Percentiles rank a stretch among this genome's conserved stretches.
These are phyloP conservation scores for Schizophyllum amplum DNA, from an alignment of 1,284 basidiomycete species.

Conservation along the genomic window DNA sequence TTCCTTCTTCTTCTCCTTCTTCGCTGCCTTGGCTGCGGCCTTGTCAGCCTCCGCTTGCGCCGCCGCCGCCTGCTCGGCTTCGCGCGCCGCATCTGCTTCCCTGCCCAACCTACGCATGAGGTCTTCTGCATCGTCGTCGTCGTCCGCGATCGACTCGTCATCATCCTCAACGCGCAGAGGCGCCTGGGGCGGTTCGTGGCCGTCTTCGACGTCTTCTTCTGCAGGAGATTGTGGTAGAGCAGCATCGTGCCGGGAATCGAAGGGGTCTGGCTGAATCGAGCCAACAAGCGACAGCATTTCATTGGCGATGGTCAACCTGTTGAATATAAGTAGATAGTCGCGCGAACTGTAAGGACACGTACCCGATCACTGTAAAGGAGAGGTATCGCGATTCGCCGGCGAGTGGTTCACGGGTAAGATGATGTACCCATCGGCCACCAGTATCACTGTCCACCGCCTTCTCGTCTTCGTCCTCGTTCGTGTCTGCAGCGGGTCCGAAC, in stretches of 20 bases:
- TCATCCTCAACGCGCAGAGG: constrained; percentile 12
- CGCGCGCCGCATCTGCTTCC: constrained; percentile 19
- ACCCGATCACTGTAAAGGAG: constrained; percentile 91
- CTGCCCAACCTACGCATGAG: constrained; percentile 28
- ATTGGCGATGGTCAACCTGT: constrained; percentile 75
- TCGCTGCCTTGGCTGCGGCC: not conserved
- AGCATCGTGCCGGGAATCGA: constrained; percentile 56
- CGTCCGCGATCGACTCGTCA: constrained; percentile 21
- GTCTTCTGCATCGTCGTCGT: constrained; percentile 31
- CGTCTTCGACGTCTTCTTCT: not conserved
- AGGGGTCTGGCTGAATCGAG: constrained; percentile 82
- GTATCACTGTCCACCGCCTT: constrained; percentile 27
- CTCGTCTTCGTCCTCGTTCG: constrained; percentile 20
- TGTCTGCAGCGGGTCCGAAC: constrained; percentile 37
- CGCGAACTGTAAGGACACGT: constrained; percentile 19
- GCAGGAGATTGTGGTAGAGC: constrained; percentile 15
- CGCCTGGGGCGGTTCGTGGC: constrained; percentile 9
- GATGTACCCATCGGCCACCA: constrained; percentile 79
- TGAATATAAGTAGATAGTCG: constrained; percentile 4
- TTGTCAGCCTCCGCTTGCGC: constrained; percentile 21
- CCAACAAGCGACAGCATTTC: constrained; percentile 92
- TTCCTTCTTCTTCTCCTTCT: constrained; percentile 1
- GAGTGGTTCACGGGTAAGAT: constrained; percentile 58
- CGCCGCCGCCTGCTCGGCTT: constrained; percentile 23
- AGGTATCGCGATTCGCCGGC: constrained; percentile 69